Evolutionary conservation across 2,329 filamentous ascomycete species (phyloP).

Genomic region (Diaporthe sp.): DNA sequence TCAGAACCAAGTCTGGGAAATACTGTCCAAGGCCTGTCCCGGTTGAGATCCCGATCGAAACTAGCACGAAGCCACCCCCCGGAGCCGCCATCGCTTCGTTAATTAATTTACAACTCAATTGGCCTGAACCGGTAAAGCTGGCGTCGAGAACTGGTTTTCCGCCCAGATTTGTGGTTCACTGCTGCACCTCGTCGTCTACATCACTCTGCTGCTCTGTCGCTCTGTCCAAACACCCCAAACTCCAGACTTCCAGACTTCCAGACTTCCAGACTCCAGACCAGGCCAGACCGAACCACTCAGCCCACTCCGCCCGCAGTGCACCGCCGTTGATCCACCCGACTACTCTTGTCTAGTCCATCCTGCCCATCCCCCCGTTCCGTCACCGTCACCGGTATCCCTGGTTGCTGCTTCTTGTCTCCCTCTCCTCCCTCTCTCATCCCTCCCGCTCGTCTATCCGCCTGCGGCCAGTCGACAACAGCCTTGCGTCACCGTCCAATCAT

Average conservation of each 20-base stretch:
- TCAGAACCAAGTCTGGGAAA: neutral
- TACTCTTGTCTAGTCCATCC: neutral
- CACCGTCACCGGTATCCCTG: constrained; percentile 26
- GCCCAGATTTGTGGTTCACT: constrained; percentile 12
- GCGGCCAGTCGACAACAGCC: constrained; percentile 4
- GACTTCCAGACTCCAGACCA: constrained; percentile 8
- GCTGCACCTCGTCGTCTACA: constrained; percentile 5
- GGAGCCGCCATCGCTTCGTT: constrained; percentile 20
- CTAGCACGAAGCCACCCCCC: constrained; percentile 21
- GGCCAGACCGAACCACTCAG: constrained; percentile 8
- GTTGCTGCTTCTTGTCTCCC: constrained; percentile 9
- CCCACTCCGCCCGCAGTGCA: neutral
- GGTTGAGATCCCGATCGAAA: constrained; percentile 19
- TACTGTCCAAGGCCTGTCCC: constrained; percentile 1
- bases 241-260: neutral
- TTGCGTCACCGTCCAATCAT: constrained; percentile 27
- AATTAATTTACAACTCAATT: constrained; percentile 26
- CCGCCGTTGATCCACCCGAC: constrained; percentile 18
- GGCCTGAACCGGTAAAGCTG: constrained; percentile 18
- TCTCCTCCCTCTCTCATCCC: neutral
- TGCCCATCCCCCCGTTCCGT: neutral
- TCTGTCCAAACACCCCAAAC: neutral
- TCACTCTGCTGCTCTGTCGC: constrained; percentile 8
- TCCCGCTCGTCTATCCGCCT: neutral
- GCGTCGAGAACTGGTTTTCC: constrained; percentile 19